Base-by-base conservation (phyloP, 1,284 basidiomycete genomes). In the Melampsora americana region DNA sequence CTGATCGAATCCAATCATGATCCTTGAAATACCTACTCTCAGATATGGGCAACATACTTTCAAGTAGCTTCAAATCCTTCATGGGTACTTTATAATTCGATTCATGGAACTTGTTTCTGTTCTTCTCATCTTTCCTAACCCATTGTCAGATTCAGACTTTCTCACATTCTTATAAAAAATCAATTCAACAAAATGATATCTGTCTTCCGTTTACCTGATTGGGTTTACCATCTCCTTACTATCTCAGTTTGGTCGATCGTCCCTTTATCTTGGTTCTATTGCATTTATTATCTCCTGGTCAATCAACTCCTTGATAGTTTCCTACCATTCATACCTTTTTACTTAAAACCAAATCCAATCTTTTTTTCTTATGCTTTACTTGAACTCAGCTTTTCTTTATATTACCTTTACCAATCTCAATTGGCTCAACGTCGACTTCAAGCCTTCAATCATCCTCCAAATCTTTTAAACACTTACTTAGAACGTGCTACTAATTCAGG, bases 331-430 rank as follows among this genome's bases (percentile, higher is more conserved):
- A 16, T 46, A 28, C 66, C 9, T 23, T 48, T 28, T 46, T 16
- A 50, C 20, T 28, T 18, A 39, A 9, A 5, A 64, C 61, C n/a
- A 64, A 23, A 42, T 44, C 68, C 18, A 42, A 30, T 16, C 28
- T 69, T 30, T n/a, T 60, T 32, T 59, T 59, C 6, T 35, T 61
- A 28, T 26, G 28, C 68, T 18, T 30, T 59, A 1, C 30, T 69
- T 42, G 69, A 71, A 64, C 59, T 71, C n/a, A 44, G 26, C 12
- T 71, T 71, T 48, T 71, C 69, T 14, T 26, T 71, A 26, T 71
- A 71, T 44, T 64, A 64, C n/a, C n/a, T 71, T 30, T 71, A 71
- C 30, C 64, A 26, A 44, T 16, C 48, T 50, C 59, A n/a, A 30
- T 42, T 61, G 42, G 60, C 39, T 35, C 69, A 71, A 50, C 42